Conservation (phyloP, 805 yeast species). For the Suhomyces faveliae region DNA sequence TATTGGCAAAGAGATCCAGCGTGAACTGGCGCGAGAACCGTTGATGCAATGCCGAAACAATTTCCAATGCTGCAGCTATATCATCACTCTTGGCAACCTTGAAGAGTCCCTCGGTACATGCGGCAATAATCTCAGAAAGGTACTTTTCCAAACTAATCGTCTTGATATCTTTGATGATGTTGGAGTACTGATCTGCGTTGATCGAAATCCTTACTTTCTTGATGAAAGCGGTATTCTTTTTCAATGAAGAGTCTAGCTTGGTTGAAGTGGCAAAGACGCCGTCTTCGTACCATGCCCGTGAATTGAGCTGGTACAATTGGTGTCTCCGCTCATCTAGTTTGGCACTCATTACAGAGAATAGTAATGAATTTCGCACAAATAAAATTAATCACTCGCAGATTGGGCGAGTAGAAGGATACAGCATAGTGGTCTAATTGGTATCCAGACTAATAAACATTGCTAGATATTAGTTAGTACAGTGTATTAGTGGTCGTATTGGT, state of each 20-base stretch:
- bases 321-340: conserved; percentile 14
- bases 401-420: too few relatives aligned
- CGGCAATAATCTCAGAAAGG: conserved; percentile 62
- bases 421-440: too few relatives aligned
- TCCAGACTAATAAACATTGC: too few relatives aligned
- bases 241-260: conserved; percentile 70
- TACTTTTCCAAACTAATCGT: conserved; percentile 71
- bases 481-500: too few relatives aligned
- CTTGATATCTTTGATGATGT: conserved; percentile 58
- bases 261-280: conserved; percentile 12
- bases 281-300: conserved; percentile 54
- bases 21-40: conserved; percentile 60
- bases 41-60: conserved; percentile 73
- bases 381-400: too few relatives aligned
- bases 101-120: conserved; percentile 60
- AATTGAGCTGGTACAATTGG: conserved; percentile 41
- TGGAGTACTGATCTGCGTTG: conserved; percentile 45
- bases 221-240: conserved; percentile 78
- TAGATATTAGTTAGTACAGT: too few relatives aligned
- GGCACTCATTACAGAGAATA: not conserved
- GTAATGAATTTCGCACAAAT: not conserved
- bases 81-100: conserved; percentile 57
- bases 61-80: conserved; percentile 59
- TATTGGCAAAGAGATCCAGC: conserved; percentile 28
- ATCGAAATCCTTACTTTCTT: conserved; percentile 63